A percentile compares a stretch with the other conserved stretches of the same genome.
phyloP scores from a whole-genome alignment of 2,329 filamentous ascomycete species.

The Sporothrix schenckii region DNA sequence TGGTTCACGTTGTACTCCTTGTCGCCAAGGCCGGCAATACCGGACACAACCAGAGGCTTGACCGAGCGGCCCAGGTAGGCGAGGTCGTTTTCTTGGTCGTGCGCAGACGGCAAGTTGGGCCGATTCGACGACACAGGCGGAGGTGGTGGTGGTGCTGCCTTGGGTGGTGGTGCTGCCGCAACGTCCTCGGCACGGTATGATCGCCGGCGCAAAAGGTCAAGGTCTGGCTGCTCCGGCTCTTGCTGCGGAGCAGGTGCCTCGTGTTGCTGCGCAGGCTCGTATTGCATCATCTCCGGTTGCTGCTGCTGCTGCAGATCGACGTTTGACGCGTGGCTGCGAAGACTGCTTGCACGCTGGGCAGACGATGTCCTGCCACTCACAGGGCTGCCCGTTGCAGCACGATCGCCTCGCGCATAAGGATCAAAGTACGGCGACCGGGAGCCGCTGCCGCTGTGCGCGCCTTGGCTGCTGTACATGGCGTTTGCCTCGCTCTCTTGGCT shows the following conservation, averaged over 20 bases:
- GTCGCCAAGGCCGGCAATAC: conserved; percentile 44
- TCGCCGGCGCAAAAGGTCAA: conserved; percentile 6
- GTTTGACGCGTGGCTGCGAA: conserved; percentile 45
- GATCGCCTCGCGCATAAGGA: conserved; percentile 49
- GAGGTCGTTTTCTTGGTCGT: conserved; percentile 85
- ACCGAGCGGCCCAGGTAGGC: conserved; percentile 66
- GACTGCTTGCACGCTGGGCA: conserved; percentile 27
- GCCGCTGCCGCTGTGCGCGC: conserved; percentile 44
- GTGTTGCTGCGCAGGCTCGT: background rate
- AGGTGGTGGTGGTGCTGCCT: conserved; percentile 54
- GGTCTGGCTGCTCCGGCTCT: conserved; percentile 1
- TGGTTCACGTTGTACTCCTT: conserved; percentile 47
- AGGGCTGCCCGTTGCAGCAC: conserved; percentile 61
- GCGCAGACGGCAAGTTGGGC: conserved; percentile 56
- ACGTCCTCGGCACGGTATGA: conserved; percentile 6
- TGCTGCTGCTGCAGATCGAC: conserved; percentile 19
- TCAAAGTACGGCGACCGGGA: conserved; percentile 51
- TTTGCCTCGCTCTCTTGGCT: conserved; percentile 49
- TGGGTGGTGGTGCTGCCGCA: conserved; percentile 42
- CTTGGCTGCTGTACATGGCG: conserved; percentile 40
- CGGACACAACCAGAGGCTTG: conserved; percentile 53
- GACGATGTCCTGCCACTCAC: conserved; percentile 53
- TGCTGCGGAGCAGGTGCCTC: background rate
- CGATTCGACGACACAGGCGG: conserved; percentile 56
- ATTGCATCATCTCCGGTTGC: background rate